These are phyloP conservation scores for Allantophomopsis lycopodina DNA, from an alignment of 2,329 filamentous ascomycete species.

Conservation along the genomic window DNA sequence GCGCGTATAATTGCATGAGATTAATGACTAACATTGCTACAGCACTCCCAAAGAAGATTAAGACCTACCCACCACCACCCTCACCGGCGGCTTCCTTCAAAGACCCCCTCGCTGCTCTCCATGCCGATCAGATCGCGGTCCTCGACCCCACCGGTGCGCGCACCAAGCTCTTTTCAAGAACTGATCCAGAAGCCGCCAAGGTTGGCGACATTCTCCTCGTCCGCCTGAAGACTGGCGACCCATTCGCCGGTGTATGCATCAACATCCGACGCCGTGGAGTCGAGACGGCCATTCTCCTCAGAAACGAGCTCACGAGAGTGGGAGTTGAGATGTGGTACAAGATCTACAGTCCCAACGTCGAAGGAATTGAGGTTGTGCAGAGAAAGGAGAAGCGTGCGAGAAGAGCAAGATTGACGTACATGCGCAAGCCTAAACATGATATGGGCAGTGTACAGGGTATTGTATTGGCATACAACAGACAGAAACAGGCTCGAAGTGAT, in stretches of 20 bases:
- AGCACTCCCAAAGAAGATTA: slow-evolving; percentile 29
- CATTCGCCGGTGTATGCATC: slow-evolving; percentile 80
- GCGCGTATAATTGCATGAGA: no score
- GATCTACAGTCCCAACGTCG: slow-evolving; percentile 79
- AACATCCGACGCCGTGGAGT: slow-evolving; percentile 78
- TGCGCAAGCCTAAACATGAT: slow-evolving; percentile 81
- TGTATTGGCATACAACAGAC: slow-evolving; percentile 50
- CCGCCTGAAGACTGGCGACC: slow-evolving; percentile 71
- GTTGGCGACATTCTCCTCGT: slow-evolving; percentile 88
- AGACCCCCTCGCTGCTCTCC: slow-evolving; percentile 56
- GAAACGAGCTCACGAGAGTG: slow-evolving; percentile 74
- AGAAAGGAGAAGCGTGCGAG: slow-evolving; percentile 71
- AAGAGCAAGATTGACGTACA: slow-evolving; percentile 78
- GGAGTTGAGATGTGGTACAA: slow-evolving; percentile 98
- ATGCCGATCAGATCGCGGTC: slow-evolving; percentile 50
- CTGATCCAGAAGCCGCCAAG: slow-evolving; percentile 66
- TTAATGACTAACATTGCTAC: no score
- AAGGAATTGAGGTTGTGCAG: slow-evolving; percentile 89
- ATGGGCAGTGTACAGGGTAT: slow-evolving; percentile 74
- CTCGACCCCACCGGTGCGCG: slow-evolving; percentile 82
- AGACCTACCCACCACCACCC: slow-evolving; percentile 35
- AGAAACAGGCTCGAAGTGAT: slow-evolving; percentile 25
- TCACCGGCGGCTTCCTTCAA: slow-evolving; percentile 41
- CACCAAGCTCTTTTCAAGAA: slow-evolving; percentile 63
- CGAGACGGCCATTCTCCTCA: slow-evolving; percentile 76